Evolutionary conservation across 768 basidiomycete species (phyloP), one percentile per base, ranked within the genome.

Genomic region (Mycena albidolilacea): DNA sequence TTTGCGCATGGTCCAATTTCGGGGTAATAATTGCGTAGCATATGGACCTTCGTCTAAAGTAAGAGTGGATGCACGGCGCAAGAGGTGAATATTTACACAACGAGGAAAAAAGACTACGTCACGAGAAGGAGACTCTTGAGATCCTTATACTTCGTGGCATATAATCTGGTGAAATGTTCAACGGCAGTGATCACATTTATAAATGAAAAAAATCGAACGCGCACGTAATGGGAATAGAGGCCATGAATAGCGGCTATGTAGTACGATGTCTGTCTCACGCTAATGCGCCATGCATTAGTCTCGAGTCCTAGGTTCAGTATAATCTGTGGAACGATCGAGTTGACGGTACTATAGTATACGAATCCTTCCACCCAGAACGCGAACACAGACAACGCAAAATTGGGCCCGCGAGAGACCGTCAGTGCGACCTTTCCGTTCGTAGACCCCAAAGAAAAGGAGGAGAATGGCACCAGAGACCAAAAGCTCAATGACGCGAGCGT

Each of bases 1-100:
- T 72, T 48, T 76, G 76, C 6, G 76, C 76, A 23, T 75, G 61
- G 59, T 76, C 74, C 69, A 74, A 58, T 38, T 71, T 69, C n/a
- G 76, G 76, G 10, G 69, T 76, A 46, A 76, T 76, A 7, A 73
- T 76, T 8, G 76, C 72, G 57, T 76, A 76, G 21, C 76, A 76
- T 62, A 76, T 74, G 3, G 76, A 68, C 30, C 75, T 75, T 44
- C 1, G 38, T 23, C 3, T 11, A 21, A 37, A 61, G 10, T 8
- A 43, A 30, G 30, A 11, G 8, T 2, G 21, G n/a, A 43, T 14
- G 23, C 52, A 9, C 1, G 5, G 1, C 38, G 1, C 15, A n/a
- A 39, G 39, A 8, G 39, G 21, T 39, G 4, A 8, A 38, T 23
- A 46, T 11, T 64, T 48, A 75, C 65, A 74, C 73, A 3, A 76